Base-by-base conservation (phyloP, 306 rosid species). In the Medicago arabica region DNA sequence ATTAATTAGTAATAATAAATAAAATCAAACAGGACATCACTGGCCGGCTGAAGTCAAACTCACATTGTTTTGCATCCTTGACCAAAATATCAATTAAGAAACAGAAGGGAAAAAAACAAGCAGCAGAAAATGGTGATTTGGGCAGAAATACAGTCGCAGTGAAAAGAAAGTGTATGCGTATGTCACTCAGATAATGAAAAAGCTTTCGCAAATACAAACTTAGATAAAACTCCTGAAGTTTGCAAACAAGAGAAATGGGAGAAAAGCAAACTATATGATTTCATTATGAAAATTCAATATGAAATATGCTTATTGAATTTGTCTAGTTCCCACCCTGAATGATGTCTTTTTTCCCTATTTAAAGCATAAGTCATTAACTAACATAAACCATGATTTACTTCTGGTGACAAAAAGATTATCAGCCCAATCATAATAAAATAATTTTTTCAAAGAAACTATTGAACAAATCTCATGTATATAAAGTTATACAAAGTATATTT, bases 1-100 rank as follows among this genome's bases (percentile, higher is more conserved):
- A 34, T 80, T 60, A 55, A 72, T 25, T 23, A 38, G 40, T 28
- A 58, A 61, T 8, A 41, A 57, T 65, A 43, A 75, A 49, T 14
- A 67, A 65, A 25, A 70, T n/a, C 54, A 18, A 65, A 74, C 4
- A 67, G 43, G 31, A 50, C 49, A 75, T 75, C 69, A 59, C 19
- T 38, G 43, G 61, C 75, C 44, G 36, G 46, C 74, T 16, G 65
- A 31, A 72, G 44, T 69, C 43, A 75, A 58, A 23, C 14, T 51
- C 67, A 59, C 3, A 41, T 72, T 49, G 8, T 76, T 54, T 18
- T 19, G 18, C 67, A 50, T 73, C 36, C 53, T 51, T 25, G 7
- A 64, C 73, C 21, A 62, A 60, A 60, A 5, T 34, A 46, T 79
- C 46, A 72, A 23, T 55, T 38, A 16, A 53, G 58, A 36, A 72